Conservation (phyloP, 345 rosid genomes). For the Brassica nigra region DNA sequence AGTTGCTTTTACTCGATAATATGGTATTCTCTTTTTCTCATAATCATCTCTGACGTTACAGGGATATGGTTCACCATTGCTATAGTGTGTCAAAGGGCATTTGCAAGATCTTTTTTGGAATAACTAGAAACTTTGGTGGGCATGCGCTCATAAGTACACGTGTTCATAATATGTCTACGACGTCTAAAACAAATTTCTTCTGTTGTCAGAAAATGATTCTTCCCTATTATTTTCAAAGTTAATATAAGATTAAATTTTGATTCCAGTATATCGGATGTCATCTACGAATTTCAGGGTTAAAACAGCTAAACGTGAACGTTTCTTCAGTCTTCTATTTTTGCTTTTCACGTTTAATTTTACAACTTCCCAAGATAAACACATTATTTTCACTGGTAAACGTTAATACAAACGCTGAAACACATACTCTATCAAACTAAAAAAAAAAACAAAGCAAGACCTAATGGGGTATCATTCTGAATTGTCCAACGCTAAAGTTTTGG, state of each 20-base stretch:
- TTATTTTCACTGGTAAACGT: neutral
- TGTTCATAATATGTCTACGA: neutral
- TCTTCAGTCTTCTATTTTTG: neutral
- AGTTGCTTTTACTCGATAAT: neutral
- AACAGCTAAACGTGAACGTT: neutral
- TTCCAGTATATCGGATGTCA: neutral
- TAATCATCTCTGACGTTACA: neutral
- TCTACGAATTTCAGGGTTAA: neutral
- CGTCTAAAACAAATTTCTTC: neutral
- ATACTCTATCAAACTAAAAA: neutral
- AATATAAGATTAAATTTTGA: too few relatives aligned
- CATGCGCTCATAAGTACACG: neutral
- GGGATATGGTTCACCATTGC: too few relatives aligned
- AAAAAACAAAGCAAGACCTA: constrained; percentile 12
- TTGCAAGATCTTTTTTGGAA: neutral
- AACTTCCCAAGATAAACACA: neutral
- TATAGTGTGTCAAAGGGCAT: neutral
- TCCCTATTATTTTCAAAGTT: too few relatives aligned
- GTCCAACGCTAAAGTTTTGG: constrained; percentile 28
- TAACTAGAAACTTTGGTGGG: neutral
- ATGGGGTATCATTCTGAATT: constrained; percentile 15
- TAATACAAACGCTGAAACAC: constrained; percentile 1
- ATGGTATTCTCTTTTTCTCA: neutral
- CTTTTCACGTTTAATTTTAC: neutral
- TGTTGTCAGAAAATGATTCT: neutral